phyloP scores from a whole-genome alignment of 1,284 basidiomycete genomes.

The Xanthoconium separans region DNA sequence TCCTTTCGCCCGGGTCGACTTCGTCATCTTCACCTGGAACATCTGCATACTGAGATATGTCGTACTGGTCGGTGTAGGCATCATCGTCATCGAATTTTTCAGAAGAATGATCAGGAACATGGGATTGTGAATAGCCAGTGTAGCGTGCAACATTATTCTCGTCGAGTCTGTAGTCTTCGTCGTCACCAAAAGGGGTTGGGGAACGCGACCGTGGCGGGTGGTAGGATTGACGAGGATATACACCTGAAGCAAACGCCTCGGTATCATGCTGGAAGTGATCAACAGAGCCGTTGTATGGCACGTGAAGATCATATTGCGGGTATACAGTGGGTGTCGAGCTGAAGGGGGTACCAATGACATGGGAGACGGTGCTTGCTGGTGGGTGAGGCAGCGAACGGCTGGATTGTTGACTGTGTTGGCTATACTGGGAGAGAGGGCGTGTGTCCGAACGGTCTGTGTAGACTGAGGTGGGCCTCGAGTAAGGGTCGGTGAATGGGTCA shows the following conservation, averaged over 20 bases:
- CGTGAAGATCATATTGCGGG: conserved; percentile 21
- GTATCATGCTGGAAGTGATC: conserved; percentile 57
- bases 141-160: conserved; percentile 55
- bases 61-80: conserved; percentile 22
- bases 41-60: conserved; percentile 36
- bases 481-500: conserved; percentile 30
- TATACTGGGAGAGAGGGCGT: conserved; percentile 29
- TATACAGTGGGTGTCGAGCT: conserved; percentile 13
- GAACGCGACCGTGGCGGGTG: conserved; percentile 62
- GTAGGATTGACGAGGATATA: conserved; percentile 48
- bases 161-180: conserved; percentile 63
- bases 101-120: conserved; percentile 27
- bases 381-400: conserved; percentile 23
- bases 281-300: conserved; percentile 19
- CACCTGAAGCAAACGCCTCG: conserved; percentile 66
- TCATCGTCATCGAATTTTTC: conserved; percentile 29
- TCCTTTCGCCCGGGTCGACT: conserved; percentile 32
- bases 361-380: conserved; percentile 12
- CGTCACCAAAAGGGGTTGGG: conserved; percentile 68
- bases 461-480: conserved; percentile 22
- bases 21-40: conserved; percentile 25
- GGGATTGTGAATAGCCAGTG: conserved; percentile 39
- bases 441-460: conserved; percentile 25
- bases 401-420: conserved; percentile 25
- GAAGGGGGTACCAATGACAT: conserved; percentile 28